Evolutionary conservation across 2,329 filamentous ascomycete species (phyloP), one percentile per base, ranked within the genome.

Genomic region (Raffaelea ambrosiae): DNA sequence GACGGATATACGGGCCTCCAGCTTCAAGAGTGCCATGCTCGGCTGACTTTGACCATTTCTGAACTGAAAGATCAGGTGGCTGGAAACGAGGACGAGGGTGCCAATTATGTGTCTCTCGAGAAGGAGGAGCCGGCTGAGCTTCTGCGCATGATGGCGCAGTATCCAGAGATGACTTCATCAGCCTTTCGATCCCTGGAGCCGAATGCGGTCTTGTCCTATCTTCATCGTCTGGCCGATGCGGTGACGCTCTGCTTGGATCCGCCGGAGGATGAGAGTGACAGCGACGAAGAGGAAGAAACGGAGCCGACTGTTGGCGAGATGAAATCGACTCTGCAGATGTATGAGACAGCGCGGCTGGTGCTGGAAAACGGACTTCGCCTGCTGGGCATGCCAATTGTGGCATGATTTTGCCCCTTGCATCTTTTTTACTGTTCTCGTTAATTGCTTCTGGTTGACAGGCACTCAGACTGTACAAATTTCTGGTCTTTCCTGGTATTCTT

Each of bases 1-100:
- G 82, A 86, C 61, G 82, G 82, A 21, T 83, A 86, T 60, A 87
- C 84, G 0, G 84, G 84, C 2, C 81, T 83, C 14, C 85, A 86
- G 60, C 71, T 88, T 19, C 83, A 88, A 66, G 85, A 86, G 57
- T 79, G 81, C 2, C 80, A 85, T 57, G 78, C 80, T 4, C 76
- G 79, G 50, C 69, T 86, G 47, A 74, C 68, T 55, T 74, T 72
- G 9, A 64, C 66, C 40, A 59, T 61, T 26, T 14, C 26, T 26
- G 60, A 57, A 13, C 53, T 56, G 11, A 45, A 38, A 8, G 39
- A 48, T 2, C 49, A 54, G 1, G 19, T 46, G 40, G 53, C 35
- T 8, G 48, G n/a, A 14, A 29, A 46, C 3, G 48, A 41, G 20
- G 44, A 46, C 3, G 26, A 29, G 1, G 44, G 48, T 3, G 49